Conservation (phyloP, 768 basidiomycete genomes). For the Kwoniella pini region DNA sequence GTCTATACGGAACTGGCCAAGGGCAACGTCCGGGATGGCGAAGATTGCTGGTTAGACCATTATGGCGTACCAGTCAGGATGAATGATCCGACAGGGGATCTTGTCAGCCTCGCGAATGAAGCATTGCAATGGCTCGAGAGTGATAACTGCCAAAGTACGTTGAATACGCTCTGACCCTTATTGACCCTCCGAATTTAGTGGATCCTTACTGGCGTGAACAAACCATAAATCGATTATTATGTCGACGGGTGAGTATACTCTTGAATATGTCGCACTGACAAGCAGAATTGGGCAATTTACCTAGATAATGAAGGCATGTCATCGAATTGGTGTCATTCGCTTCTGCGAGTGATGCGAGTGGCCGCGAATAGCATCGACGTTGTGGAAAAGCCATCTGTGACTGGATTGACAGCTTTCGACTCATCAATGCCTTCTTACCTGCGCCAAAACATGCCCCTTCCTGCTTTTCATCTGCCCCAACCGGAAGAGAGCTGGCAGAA, state of each 20-base stretch:
- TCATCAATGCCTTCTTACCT: conserved; percentile 34
- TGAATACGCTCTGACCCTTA: background rate
- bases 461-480: conserved; percentile 23
- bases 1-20: conserved; percentile 79
- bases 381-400: background rate
- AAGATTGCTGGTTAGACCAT: conserved; percentile 74
- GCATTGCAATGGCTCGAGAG: conserved; percentile 65
- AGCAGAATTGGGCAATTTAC: conserved; percentile 12
- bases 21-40: conserved; percentile 70
- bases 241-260: conserved; percentile 38
- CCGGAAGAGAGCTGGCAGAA: conserved; percentile 18
- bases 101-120: conserved; percentile 63
- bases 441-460: conserved; percentile 51
- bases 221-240: conserved; percentile 29
- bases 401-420: conserved; percentile 41
- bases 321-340: background rate
- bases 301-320: background rate
- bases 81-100: conserved; percentile 61
- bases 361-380: conserved; percentile 1
- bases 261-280: background rate
- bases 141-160: conserved; percentile 23
- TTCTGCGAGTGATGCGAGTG: conserved; percentile 12
- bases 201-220: conserved; percentile 25
- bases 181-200: no score
- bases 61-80: conserved; percentile 76